Base-by-base conservation (phyloP, 345 rosid species). In the Linum lewisii region DNA sequence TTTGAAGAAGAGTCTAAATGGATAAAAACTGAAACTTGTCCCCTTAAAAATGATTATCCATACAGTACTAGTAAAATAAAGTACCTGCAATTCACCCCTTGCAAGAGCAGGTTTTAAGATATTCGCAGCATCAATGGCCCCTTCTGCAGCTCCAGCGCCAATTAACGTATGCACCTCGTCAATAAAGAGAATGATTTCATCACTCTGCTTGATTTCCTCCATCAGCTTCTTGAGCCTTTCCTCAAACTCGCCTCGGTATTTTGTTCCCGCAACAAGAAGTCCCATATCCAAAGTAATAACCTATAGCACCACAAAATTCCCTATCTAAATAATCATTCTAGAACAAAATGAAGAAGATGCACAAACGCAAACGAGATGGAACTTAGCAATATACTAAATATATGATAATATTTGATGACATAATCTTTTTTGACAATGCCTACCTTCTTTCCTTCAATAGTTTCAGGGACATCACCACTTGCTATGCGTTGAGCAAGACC, bases 121-220 rank as follows among this genome's bases (percentile, higher is more conserved):
- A 76, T 90, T 90, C 57, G 99, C 99, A 70, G 99, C 99, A 79
- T 94, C 99, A 32, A 94, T 94, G 0, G 99, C 97, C 36, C 99
- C 99, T 79, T 94, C 99, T 10, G 96, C 99, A 13, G 99, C 99
- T 69, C 97, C 99, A n/a, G 99, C 97, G 60, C 97, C 99, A 54
- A 94, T 90, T 61, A 94, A 64, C 19, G 97, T 94, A 77, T 94
- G 99, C 63, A 94, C 99, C 77, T 94, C 99, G 78, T 94, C 99
- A 63, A 94, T 94, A 70, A 94, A 94, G 32, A 94, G 84, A 66
- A 94, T 94, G 6, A 94, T 94, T 55, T 94, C 99, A 68, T 87
- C 96, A 75, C 93, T 94, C 67, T 94, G 97, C 64, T 90, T 94
- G 73, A 94, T 94, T 77, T 94, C 99, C 75, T 94, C 99, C 99